phyloP scores from a whole-genome alignment of 2,329 filamentous ascomycete genomes.

The Eurotiales sp. region DNA sequence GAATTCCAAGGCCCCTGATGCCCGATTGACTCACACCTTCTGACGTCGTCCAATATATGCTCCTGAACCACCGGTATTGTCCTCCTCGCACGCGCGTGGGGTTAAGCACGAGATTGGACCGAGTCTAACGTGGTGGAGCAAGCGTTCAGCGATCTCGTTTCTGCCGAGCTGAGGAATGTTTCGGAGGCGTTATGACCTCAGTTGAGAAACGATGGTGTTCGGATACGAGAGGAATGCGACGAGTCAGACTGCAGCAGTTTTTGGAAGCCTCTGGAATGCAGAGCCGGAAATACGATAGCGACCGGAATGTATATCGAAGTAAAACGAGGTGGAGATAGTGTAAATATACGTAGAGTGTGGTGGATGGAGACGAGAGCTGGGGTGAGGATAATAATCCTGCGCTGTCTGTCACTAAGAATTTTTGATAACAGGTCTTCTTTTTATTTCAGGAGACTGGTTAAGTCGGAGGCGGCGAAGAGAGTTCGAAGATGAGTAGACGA shows the following conservation, averaged over 20 bases:
- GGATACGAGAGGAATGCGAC: slow-evolving; percentile 2
- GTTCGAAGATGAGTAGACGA: no score
- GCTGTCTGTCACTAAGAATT: no score
- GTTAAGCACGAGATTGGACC: slow-evolving; percentile 13
- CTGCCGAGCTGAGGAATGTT: slow-evolving; percentile 13
- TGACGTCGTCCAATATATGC: slow-evolving; percentile 8
- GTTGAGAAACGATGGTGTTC: background rate
- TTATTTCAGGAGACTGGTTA: no score
- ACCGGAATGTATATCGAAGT: slow-evolving; percentile 5
- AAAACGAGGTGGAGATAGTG: background rate
- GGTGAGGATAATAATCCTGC: background rate
- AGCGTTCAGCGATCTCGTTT: background rate
- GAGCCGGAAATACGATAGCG: background rate
- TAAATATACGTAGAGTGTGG: background rate
- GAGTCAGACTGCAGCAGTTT: background rate
- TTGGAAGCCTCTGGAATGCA: slow-evolving; percentile 8
- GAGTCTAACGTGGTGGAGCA: background rate
- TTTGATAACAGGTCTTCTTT: no score
- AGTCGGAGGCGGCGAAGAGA: no score
- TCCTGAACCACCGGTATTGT: slow-evolving; percentile 1
- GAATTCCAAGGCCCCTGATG: slow-evolving; percentile 15
- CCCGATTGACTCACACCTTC: slow-evolving; percentile 12
- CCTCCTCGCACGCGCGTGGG: slow-evolving; percentile 14
- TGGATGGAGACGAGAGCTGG: background rate
- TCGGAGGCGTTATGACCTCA: slow-evolving; percentile 3